Evolutionary conservation across 75 land plant genomes (phyloP).

Genomic region (Sequoia sempervirens): DNA sequence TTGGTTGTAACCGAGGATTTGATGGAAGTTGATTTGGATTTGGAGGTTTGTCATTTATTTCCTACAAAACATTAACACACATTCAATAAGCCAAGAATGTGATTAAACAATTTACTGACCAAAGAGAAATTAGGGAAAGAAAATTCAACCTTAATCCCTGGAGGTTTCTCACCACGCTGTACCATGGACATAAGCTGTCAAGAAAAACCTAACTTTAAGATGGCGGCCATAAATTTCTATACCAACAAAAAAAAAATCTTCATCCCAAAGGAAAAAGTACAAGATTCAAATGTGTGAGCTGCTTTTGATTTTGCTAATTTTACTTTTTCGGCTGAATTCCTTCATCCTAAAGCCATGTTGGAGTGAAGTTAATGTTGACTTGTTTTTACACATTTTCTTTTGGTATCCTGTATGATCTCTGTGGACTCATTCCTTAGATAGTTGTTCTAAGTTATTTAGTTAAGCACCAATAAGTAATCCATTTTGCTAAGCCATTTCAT

Average conservation of each 20-base stretch:
- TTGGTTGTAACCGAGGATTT: constrained; percentile 49
- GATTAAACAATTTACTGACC: not conserved
- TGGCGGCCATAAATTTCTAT: not conserved
- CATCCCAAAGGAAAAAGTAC: not conserved
- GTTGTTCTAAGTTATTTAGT: not conserved
- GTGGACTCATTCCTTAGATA: not conserved
- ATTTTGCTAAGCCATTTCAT: not conserved
- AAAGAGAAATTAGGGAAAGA: not conserved
- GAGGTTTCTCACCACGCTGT: constrained; percentile 60
- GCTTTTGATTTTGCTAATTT: not conserved
- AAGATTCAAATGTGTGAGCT: not conserved
- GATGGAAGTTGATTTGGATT: constrained; percentile 55
- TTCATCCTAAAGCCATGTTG: not conserved
- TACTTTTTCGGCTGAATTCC: not conserved
- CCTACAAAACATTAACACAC: constrained; percentile 24
- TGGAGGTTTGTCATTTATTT: constrained; percentile 65
- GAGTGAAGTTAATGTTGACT: not conserved
- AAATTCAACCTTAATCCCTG: constrained; percentile 42
- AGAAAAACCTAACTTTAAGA: not conserved
- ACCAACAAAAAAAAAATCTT: not conserved
- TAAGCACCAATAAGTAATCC: not conserved
- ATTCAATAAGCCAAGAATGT: not conserved
- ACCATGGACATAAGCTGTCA: constrained; percentile 58
- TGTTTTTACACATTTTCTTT: not conserved
- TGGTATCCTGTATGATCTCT: not conserved